Conservation (phyloP, 805 yeast genomes). For the Candida rishiriensis region DNA sequence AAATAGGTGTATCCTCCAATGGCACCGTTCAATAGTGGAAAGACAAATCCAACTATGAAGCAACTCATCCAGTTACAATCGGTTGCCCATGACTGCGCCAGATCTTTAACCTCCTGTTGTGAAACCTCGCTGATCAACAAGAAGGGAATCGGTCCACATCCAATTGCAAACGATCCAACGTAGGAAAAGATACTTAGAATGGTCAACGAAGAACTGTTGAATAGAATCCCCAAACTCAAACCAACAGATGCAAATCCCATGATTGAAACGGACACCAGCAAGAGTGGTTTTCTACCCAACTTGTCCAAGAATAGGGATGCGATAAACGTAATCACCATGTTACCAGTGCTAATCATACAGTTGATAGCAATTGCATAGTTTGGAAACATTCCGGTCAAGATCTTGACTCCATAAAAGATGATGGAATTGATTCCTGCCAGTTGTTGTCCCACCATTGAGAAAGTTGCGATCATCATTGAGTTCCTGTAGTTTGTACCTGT, state of each 20-base stretch:
- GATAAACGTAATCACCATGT: constrained; percentile 66
- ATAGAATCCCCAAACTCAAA: constrained; percentile 63
- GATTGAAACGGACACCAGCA: constrained; percentile 57
- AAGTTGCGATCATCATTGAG: constrained; percentile 63
- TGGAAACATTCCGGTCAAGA: constrained; percentile 70
- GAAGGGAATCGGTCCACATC: constrained; percentile 95
- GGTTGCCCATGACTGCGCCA: constrained; percentile 92
- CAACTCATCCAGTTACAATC: constrained; percentile 90
- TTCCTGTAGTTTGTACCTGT: constrained; percentile 46
- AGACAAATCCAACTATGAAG: constrained; percentile 70
- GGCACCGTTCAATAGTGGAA: constrained; percentile 63
- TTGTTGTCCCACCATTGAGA: constrained; percentile 81
- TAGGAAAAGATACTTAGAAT: constrained; percentile 65
- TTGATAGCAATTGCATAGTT: constrained; percentile 66
- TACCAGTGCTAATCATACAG: constrained; percentile 68
- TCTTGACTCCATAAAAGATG: constrained; percentile 87
- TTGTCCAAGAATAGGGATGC: constrained; percentile 76
- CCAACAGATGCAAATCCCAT: constrained; percentile 65
- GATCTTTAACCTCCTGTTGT: constrained; percentile 69
- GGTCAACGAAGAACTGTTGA: constrained; percentile 42
- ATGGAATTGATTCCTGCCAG: constrained; percentile 91
- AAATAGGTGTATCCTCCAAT: constrained; percentile 80
- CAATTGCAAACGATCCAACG: constrained; percentile 83
- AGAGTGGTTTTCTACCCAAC: constrained; percentile 69
- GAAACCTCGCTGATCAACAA: constrained; percentile 84